These are phyloP conservation scores for Papilionanthe hybrid DNA, from an alignment of 116 monocot species.

Conservation along the genomic window DNA sequence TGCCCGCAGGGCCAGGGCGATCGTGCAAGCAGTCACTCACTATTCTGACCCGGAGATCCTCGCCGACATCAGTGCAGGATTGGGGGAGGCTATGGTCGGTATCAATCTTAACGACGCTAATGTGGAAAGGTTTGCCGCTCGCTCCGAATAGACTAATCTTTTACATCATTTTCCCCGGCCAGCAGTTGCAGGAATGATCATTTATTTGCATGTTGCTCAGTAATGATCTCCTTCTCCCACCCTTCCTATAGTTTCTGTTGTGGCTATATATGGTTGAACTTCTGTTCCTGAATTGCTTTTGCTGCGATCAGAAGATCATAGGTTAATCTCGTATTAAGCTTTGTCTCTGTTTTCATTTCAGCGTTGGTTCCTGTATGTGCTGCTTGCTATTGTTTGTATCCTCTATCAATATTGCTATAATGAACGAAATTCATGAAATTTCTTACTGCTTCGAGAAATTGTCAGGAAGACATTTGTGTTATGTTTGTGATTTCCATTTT, in stretches of 20 bases:
- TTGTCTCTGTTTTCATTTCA: neutral
- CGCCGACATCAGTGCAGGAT: conserved; percentile 15
- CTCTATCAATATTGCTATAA: neutral
- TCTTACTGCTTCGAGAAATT: too few relatives aligned
- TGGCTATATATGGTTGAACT: neutral
- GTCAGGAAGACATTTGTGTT: too few relatives aligned
- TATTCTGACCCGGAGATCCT: conserved; percentile 24
- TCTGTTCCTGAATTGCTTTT: neutral
- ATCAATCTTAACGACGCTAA: conserved; percentile 27
- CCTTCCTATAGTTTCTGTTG: neutral
- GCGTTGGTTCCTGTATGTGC: neutral
- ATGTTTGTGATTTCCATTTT: too few relatives aligned
- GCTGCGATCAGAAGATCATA: neutral
- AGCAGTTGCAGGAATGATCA: neutral
- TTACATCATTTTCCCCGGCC: neutral
- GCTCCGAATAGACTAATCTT: conserved; percentile 15
- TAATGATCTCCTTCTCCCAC: neutral
- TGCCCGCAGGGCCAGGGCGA: conserved; percentile 18
- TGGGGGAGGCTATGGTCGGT: conserved; percentile 29
- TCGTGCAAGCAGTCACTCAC: conserved; percentile 25
- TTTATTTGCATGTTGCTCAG: neutral
- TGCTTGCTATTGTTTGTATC: neutral
- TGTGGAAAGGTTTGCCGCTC: conserved; percentile 28
- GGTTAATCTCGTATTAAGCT: neutral
- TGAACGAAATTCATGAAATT: neutral